Evolutionary conservation across 2,329 filamentous ascomycete species (phyloP).

Genomic region (Fusarium cicatricum): DNA sequence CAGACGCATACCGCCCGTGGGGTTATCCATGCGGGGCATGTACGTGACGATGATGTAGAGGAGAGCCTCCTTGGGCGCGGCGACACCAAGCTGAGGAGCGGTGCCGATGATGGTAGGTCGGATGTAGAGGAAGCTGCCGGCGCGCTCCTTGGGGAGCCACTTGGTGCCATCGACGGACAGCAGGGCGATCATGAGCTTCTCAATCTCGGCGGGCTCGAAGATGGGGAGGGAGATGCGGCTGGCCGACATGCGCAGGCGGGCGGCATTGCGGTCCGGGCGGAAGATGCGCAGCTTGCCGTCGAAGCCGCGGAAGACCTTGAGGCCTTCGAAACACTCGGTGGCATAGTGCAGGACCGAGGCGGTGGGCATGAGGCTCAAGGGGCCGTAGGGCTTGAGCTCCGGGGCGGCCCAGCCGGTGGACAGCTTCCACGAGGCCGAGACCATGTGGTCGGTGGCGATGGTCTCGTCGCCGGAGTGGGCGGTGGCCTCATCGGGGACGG

Average conservation of each 20-base stretch:
- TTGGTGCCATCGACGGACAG: conserved; percentile 76
- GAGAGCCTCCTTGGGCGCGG: conserved; percentile 81
- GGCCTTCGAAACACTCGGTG: conserved; percentile 88
- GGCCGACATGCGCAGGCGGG: conserved; percentile 68
- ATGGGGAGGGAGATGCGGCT: conserved; percentile 76
- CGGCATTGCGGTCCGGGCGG: conserved; percentile 77
- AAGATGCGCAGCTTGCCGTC: conserved; percentile 80
- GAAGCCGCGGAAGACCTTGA: conserved; percentile 81
- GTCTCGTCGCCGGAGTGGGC: conserved; percentile 60
- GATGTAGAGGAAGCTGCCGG: conserved; percentile 81
- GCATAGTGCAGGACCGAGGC: conserved; percentile 87
- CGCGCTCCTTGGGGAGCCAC: conserved; percentile 77
- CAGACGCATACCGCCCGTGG: conserved; percentile 70
- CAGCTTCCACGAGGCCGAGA: conserved; percentile 74
- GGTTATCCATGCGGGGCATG: conserved; percentile 65
- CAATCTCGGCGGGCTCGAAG: conserved; percentile 75
- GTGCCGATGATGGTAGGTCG: conserved; percentile 89
- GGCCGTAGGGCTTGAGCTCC: conserved; percentile 78
- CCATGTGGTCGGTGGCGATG: conserved; percentile 87
- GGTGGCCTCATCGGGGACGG: conserved; percentile 60
- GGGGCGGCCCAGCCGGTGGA: conserved; percentile 76
- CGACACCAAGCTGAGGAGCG: conserved; percentile 80
- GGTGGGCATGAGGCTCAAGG: conserved; percentile 80
- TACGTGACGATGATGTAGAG: conserved; percentile 81
- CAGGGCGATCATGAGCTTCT: conserved; percentile 77